Evolutionary conservation across 139 green algal genomes (phyloP), one percentile per base, ranked within the genome.

Genomic region (Micractinium conductrix): DNA sequence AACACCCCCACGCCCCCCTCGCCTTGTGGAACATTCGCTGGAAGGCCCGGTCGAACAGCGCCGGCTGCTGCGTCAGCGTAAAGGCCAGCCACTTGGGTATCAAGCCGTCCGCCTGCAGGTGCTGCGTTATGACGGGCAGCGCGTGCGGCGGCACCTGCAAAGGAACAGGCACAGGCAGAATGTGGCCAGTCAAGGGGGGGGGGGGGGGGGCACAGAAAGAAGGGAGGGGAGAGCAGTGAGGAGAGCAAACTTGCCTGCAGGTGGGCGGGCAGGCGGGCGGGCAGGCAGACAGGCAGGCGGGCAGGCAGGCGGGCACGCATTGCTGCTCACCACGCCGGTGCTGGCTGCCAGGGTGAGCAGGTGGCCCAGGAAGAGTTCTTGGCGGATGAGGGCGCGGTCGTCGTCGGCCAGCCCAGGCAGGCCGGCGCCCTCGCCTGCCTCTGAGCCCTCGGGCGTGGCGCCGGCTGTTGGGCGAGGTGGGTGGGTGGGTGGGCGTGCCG

Each of bases 81-180:
- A 90, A 92, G 35, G 85, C 82, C 40, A 97, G 72, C 95, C 95
- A 98, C 8, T 85, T 69, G 0, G 95, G 93, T 73, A 98, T 73
- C 78, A 98, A 82, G 6, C 90, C 86, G n/a, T 79, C 70, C 2
- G 43, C 71, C 58, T 79, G 72, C 80, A 98, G 90, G 38, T 91
- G 76, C 12, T 38, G 44, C 1, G 88, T 85, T 26, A 98, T 71
- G 38, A 83, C 73, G 26, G 90, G 83, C 82, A 97, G 82, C 0
- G 89, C 85, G 69, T 92, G 86, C 12, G 85, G 87, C 33, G 88
- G 86, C 63, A 92, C 62, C n/a, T n/a, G n/a, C n/a, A n/a, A n/a
- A n/a, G n/a, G n/a, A n/a, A n/a, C n/a, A n/a, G n/a, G n/a, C n/a
- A n/a, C n/a, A n/a, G n/a, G n/a, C n/a, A n/a, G n/a, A n/a, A n/a